These are phyloP conservation scores for Paraleonurus japonicus DNA, from an alignment of 257 asterid species.

Conservation along the genomic window DNA sequence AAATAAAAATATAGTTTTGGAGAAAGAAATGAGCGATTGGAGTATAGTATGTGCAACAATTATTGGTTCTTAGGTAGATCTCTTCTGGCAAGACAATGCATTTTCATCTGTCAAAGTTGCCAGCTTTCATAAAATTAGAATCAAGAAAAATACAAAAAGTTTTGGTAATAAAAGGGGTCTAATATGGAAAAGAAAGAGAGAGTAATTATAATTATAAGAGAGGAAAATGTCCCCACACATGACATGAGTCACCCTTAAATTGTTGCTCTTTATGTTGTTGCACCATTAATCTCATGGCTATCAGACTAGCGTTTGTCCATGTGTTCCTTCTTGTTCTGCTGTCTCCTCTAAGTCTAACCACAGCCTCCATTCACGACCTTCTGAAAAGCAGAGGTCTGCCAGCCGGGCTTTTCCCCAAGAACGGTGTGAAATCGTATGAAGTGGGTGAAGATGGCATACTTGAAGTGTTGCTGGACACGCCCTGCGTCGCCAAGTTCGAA, in stretches of 20 bases:
- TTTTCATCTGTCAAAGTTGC: slow-evolving; percentile 25
- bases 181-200: slow-evolving; percentile 19
- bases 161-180: slow-evolving; percentile 10
- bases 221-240: slow-evolving; percentile 37
- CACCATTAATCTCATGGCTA: not conserved
- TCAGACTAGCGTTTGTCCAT: slow-evolving; percentile 13
- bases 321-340: slow-evolving; percentile 26
- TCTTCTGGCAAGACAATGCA: slow-evolving; percentile 32
- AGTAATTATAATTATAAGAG: not conserved
- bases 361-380: slow-evolving; percentile 56
- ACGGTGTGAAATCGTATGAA: slow-evolving; percentile 59
- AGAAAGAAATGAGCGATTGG: slow-evolving; percentile 8
- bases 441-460: slow-evolving; percentile 55
- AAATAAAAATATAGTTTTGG: not conserved
- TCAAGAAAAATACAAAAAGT: not conserved
- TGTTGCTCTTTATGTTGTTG: slow-evolving; percentile 20
- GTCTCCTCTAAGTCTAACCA: slow-evolving; percentile 1
- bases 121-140: slow-evolving; percentile 21
- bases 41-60: slow-evolving; percentile 25
- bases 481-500: slow-evolving; percentile 81
- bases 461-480: slow-evolving; percentile 61
- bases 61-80: slow-evolving; percentile 34
- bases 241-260: slow-evolving; percentile 37
- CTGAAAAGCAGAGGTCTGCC: slow-evolving; percentile 78
- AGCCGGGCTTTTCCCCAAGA: slow-evolving; percentile 74